Percentiles rank a stretch among this genome's conserved stretches.
These are phyloP conservation scores for Letharia columbiana DNA, from an alignment of 495 filamentous ascomycete genomes.

Conservation along the genomic window DNA sequence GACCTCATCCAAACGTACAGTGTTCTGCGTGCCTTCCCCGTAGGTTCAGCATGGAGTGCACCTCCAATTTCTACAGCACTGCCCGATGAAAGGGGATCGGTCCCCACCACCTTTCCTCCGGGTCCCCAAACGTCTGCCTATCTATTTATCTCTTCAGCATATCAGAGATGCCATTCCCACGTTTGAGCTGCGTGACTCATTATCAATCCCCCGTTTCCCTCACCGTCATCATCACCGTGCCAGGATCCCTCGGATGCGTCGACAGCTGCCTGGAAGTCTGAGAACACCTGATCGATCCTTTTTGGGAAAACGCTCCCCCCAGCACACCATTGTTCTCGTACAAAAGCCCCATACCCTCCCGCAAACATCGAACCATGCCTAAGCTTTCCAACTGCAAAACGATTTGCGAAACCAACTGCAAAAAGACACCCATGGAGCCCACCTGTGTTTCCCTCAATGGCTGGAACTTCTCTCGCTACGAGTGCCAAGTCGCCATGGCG, in stretches of 20 bases:
- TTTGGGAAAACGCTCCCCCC: not conserved
- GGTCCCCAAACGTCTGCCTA: not conserved
- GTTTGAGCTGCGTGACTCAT: not conserved
- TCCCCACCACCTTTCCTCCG: not conserved
- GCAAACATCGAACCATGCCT: not conserved
- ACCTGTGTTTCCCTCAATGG: constrained; percentile 6
- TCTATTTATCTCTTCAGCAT: not conserved
- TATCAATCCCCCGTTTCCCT: not conserved
- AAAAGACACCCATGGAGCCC: not conserved
- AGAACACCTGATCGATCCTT: not conserved
- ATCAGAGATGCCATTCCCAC: not conserved
- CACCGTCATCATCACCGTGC: not conserved
- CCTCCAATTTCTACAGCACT: not conserved
- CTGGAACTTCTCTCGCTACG: constrained; percentile 3
- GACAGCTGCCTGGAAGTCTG: not conserved
- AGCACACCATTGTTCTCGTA: not conserved
- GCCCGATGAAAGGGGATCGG: not conserved
- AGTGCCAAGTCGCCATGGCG: constrained; percentile 8
- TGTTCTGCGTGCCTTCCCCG: constrained; percentile 1
- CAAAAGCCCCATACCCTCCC: not conserved
- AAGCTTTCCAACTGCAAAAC: not conserved
- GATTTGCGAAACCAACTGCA: not conserved
- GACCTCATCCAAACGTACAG: not conserved
- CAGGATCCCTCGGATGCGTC: not conserved
- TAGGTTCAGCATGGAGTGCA: not conserved